Evolutionary conservation across 2,329 filamentous ascomycete genomes (phyloP).

Genomic region (Lasiodiplodia sp.): DNA sequence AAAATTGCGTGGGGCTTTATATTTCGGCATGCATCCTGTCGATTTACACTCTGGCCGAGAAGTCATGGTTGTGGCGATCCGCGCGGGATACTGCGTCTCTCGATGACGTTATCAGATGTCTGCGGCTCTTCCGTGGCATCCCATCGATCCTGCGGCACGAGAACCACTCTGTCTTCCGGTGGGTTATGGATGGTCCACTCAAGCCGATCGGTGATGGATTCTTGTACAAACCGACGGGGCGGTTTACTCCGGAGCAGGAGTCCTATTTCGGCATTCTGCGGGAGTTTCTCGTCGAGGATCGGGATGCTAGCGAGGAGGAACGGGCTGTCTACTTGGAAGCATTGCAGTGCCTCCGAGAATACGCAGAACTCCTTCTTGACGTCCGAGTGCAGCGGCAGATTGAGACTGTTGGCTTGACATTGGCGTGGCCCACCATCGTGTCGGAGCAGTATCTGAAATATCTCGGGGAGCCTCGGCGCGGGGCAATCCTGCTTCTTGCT

Average conservation of each 20-base stretch:
- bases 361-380: not conserved
- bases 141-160: slow-evolving; percentile 1
- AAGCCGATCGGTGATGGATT: not conserved
- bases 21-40: not conserved
- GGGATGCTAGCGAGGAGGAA: not conserved
- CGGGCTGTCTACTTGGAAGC: not conserved
- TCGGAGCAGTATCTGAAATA: not conserved
- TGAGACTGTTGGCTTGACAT: not conserved
- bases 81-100: not conserved
- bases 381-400: not conserved
- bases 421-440: not conserved
- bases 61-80: not conserved
- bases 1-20: not conserved
- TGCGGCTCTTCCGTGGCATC: not conserved
- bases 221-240: not conserved
- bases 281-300: not conserved
- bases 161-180: not conserved
- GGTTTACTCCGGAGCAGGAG: not conserved
- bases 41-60: not conserved
- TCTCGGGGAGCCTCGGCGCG: not conserved
- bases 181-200: slow-evolving; percentile 1
- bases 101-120: not conserved
- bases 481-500: not conserved
- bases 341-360: not conserved
- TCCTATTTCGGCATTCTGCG: not conserved